phyloP scores from a whole-genome alignment of 1,139 yeast species.

The Blastobotrys proliferans region DNA sequence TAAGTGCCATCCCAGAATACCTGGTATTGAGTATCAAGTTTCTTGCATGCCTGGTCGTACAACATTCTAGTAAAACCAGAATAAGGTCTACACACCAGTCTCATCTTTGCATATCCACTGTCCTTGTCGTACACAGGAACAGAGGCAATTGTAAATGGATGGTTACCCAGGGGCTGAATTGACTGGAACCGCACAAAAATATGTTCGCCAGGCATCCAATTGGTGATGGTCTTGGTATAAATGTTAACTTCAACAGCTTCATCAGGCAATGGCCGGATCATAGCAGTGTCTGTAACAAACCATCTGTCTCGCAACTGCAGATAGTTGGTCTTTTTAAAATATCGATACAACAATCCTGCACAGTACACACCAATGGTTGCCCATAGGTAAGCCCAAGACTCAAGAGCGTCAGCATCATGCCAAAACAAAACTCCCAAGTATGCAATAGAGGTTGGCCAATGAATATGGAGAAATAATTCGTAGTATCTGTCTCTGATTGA shows the following conservation, averaged over 20 bases:
- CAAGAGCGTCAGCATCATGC: constrained; percentile 44
- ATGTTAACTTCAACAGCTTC: constrained; percentile 44
- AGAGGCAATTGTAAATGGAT: constrained; percentile 59
- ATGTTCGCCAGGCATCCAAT: constrained; percentile 63
- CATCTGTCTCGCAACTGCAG: constrained; percentile 40
- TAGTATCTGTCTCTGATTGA: constrained; percentile 44
- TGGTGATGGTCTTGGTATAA: constrained; percentile 35
- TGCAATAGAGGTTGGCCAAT: constrained; percentile 57
- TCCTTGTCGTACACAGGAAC: constrained; percentile 31
- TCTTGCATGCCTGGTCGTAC: constrained; percentile 26
- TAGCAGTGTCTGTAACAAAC: constrained; percentile 46
- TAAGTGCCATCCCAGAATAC: constrained; percentile 61
- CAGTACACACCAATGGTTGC: constrained; percentile 57
- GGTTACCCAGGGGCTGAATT: constrained; percentile 49
- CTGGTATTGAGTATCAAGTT: constrained; percentile 23
- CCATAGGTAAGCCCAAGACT: constrained; percentile 48
- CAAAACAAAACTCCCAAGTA: constrained; percentile 50
- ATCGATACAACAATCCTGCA: constrained; percentile 49
- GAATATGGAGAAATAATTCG: constrained; percentile 52
- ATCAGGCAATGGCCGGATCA: constrained; percentile 35
- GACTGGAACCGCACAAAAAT: constrained; percentile 50
- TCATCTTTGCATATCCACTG: constrained; percentile 34
- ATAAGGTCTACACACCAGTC: constrained; percentile 48
- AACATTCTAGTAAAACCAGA: constrained; percentile 47
- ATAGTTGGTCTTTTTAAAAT: constrained; percentile 46